Conservation (phyloP, 2,329 filamentous ascomycete genomes). For the Ascosphaera aggregata region DNA sequence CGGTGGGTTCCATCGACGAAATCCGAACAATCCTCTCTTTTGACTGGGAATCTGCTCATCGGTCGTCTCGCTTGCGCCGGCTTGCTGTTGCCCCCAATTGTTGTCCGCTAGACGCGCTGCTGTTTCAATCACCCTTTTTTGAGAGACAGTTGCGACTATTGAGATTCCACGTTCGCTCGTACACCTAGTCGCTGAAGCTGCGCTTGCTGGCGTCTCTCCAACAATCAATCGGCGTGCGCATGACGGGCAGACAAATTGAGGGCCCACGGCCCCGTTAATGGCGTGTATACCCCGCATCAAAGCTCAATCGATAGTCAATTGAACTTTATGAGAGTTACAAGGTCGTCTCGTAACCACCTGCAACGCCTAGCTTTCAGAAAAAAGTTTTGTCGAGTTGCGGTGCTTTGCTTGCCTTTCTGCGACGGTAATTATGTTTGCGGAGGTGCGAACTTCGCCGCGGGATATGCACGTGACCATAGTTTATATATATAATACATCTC, state of each 20-base stretch:
- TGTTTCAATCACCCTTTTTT: too few relatives aligned
- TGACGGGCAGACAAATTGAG: slow-evolving; percentile 10
- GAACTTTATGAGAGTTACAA: background rate
- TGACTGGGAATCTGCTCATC: background rate
- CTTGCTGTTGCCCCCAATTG: background rate
- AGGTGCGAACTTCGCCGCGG: too few relatives aligned
- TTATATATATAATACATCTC: too few relatives aligned
- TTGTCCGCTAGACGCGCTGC: slow-evolving; percentile 1
- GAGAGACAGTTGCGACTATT: too few relatives aligned
- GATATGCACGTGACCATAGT: too few relatives aligned
- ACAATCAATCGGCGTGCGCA: slow-evolving; percentile 7
- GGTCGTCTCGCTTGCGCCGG: background rate
- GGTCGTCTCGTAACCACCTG: too few relatives aligned
- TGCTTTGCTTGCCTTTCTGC: too few relatives aligned
- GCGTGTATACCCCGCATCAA: slow-evolving; percentile 10
- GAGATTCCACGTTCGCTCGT: slow-evolving; percentile 1
- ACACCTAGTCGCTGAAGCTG: background rate
- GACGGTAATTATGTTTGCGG: too few relatives aligned
- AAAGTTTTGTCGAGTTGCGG: too few relatives aligned
- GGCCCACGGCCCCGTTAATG: slow-evolving; percentile 10
- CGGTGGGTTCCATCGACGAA: background rate
- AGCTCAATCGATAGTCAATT: background rate
- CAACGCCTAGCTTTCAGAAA: too few relatives aligned
- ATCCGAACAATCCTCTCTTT: background rate
- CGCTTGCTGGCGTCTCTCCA: slow-evolving; percentile 3